Percentiles rank a stretch among this genome's conserved stretches.
These are phyloP conservation scores for Monosporascus sp. DNA, from an alignment of 2,329 filamentous ascomycete genomes.

Conservation along the genomic window DNA sequence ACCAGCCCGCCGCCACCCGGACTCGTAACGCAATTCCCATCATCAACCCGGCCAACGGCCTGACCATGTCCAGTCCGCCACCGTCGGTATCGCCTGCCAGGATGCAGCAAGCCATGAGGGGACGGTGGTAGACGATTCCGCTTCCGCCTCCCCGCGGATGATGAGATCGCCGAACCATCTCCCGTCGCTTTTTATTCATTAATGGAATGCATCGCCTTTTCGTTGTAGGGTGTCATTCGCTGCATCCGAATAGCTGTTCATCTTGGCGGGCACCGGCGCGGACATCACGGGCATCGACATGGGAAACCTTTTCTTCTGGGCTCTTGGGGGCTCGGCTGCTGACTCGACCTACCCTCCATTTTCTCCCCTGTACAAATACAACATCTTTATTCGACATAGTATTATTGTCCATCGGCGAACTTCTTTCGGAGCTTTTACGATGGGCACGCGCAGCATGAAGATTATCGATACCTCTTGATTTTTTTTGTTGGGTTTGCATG, in stretches of 20 bases:
- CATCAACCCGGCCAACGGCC: conserved; percentile 89
- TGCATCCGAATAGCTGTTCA: conserved; percentile 35
- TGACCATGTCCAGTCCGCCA: conserved; percentile 82
- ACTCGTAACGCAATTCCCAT: conserved; percentile 95
- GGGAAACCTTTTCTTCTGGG: conserved; percentile 27
- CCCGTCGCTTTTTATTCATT: conserved; percentile 27
- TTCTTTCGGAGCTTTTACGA: conserved; percentile 19
- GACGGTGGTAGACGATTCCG: conserved; percentile 47
- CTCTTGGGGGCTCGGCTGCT: conserved; percentile 24
- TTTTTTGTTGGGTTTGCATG: conserved; percentile 28
- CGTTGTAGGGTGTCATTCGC: conserved; percentile 30
- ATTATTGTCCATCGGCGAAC: conserved; percentile 27
- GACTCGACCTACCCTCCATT: conserved; percentile 22
- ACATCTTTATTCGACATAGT: conserved; percentile 42
- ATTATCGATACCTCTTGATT: conserved; percentile 41
- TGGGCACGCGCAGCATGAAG: conserved; percentile 35
- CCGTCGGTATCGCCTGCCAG: conserved; percentile 60
- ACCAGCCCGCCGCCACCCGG: conserved; percentile 85
- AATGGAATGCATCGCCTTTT: conserved; percentile 15
- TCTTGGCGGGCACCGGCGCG: conserved; percentile 46
- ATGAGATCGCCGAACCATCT: conserved; percentile 25
- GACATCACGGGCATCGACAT: conserved; percentile 39
- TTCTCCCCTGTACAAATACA: conserved; percentile 39
- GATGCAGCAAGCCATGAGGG: conserved; percentile 50
- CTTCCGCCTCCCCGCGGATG: conserved; percentile 26